Conservation (phyloP, 2,329 filamentous ascomycete species). For the Pseudogymnoascus sp. region DNA sequence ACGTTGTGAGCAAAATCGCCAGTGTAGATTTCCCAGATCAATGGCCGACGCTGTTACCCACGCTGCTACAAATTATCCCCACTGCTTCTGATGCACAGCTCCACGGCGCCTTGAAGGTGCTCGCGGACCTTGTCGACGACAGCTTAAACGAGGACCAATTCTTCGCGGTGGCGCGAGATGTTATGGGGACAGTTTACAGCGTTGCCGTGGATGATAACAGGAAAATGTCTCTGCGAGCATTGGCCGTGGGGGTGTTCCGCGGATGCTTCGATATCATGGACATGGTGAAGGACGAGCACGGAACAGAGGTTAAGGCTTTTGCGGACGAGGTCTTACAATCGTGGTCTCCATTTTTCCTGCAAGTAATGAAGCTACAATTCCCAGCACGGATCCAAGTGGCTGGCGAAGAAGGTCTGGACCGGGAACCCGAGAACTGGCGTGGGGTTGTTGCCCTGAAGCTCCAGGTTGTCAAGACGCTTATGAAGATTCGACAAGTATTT, state of each 20-base stretch:
- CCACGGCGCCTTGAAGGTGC: slow-evolving; percentile 81
- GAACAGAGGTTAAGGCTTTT: slow-evolving; percentile 77
- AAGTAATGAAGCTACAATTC: slow-evolving; percentile 66
- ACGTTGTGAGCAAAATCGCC: slow-evolving; percentile 86
- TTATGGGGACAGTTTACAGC: slow-evolving; percentile 76
- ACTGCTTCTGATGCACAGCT: slow-evolving; percentile 71
- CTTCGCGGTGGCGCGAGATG: slow-evolving; percentile 78
- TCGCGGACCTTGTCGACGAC: slow-evolving; percentile 86
- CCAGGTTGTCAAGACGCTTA: slow-evolving; percentile 87
- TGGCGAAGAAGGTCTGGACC: slow-evolving; percentile 44
- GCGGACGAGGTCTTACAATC: slow-evolving; percentile 75
- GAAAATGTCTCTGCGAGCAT: slow-evolving; percentile 68
- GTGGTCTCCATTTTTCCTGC: slow-evolving; percentile 88
- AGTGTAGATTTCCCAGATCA: slow-evolving; percentile 87
- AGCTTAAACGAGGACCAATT: slow-evolving; percentile 92
- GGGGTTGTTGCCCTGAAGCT: slow-evolving; percentile 81
- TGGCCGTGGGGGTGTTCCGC: slow-evolving; percentile 85
- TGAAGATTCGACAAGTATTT: slow-evolving; percentile 82
- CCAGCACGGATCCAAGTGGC: slow-evolving; percentile 51
- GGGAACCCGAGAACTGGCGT: slow-evolving; percentile 63
- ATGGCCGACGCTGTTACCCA: slow-evolving; percentile 84
- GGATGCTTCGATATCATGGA: slow-evolving; percentile 92
- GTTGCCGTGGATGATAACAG: slow-evolving; percentile 70
- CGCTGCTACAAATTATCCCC: slow-evolving; percentile 70
- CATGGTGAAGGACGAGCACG: slow-evolving; percentile 92